Evolutionary conservation across 805 yeast genomes (phyloP), one percentile per base, ranked within the genome.

Genomic region (Candida corydali): DNA sequence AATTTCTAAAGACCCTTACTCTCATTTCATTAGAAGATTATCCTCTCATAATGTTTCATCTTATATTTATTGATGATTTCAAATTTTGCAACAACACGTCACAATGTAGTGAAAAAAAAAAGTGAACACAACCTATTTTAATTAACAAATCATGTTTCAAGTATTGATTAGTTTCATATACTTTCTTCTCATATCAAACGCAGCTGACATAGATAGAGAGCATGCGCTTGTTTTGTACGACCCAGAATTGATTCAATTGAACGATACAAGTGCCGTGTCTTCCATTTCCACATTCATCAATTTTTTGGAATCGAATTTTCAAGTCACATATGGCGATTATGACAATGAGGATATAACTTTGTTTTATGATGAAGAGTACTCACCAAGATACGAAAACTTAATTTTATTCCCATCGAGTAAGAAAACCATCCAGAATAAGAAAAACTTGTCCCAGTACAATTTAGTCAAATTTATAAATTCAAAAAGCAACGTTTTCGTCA

Each of bases 401-500:
- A 46, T 67, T 14, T 54, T 62, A 28, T 52, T 67, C 41, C 72
- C 72, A 5, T 44, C 62, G 9, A 32, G 59, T 26, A 61, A 62
- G 44, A 64, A 59, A 49, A 39, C 57, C 5, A 50, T 63, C 29
- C 48, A 42, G 5, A 55, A 59, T 32, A 66, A 65, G 36, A 32
- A 34, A 10, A 45, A 46, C 33, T 50, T 65, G 42, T 52, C 53
- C 41, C 65, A 57, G 39, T 54, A 52, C 40, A 57, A 63, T 7
- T 59, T 93, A 41, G 55, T 86, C 29, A 66, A 76, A 26, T 86
- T 80, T 50, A 66, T 80, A 45, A 58, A 73, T 43, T 69, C 65
- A 10, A 86, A 91, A 32, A 96, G 96, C 42, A 84, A 88, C 54
- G 55, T 93, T 7, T 51, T 93, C 12, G 75, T 80, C 10, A 15